A percentile compares a stretch with the other conserved stretches of the same genome.
These are phyloP conservation scores for Spiraea crenata DNA, from an alignment of 331 rosid genomes.

Conservation along the genomic window DNA sequence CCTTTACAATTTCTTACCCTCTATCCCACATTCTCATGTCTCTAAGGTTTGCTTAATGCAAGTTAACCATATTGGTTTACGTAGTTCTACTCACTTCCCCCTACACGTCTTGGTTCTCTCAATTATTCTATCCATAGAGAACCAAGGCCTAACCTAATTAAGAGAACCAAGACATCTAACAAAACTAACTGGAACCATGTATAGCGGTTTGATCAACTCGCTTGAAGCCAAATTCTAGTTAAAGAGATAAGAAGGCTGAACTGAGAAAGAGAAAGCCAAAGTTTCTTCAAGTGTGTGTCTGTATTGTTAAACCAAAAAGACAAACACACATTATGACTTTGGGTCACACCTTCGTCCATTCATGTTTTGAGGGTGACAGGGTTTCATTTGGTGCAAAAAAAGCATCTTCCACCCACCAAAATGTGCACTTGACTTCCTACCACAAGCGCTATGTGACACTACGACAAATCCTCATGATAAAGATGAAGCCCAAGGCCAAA, in stretches of 20 bases:
- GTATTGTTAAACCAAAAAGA: neutral
- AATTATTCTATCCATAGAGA: neutral
- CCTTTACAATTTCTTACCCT: neutral
- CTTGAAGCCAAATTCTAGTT: neutral
- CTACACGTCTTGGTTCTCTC: neutral
- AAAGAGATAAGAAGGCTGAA: neutral
- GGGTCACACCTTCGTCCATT: neutral
- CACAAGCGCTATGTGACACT: constrained; percentile 13
- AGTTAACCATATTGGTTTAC: neutral
- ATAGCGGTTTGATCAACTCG: neutral
- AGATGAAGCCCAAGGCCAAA: constrained; percentile 86
- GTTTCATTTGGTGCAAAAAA: neutral
- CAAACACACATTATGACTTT: neutral
- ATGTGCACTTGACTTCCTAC: neutral
- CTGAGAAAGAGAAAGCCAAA: too few relatives aligned
- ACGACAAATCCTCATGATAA: constrained; percentile 64
- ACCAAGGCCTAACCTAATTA: neutral
- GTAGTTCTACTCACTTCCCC: neutral
- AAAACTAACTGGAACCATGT: neutral
- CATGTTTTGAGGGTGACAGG: neutral
- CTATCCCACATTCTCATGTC: neutral
- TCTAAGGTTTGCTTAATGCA: neutral
- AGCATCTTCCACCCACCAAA: constrained; percentile 6
- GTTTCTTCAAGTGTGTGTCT: too few relatives aligned
- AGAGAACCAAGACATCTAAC: neutral